phyloP scores from a whole-genome alignment of 345 rosid genomes.

The Salix arbutifolia region DNA sequence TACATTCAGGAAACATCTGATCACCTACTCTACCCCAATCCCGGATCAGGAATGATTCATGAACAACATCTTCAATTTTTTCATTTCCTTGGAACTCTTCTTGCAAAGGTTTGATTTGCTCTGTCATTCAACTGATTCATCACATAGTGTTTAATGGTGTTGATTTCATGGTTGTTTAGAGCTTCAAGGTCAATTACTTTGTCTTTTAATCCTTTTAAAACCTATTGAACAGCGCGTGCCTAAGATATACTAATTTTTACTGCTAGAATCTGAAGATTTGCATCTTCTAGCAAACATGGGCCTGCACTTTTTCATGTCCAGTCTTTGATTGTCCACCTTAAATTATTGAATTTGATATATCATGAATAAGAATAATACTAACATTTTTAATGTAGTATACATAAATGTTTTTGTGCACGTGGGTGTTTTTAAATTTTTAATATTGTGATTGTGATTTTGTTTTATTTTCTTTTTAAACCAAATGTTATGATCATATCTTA shows the following conservation, averaged over 20 bases:
- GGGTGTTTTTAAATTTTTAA: not conserved
- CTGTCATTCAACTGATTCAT: not conserved
- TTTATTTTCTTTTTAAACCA: not conserved
- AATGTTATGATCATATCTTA: not conserved
- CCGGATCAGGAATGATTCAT: slow-evolving; percentile 96
- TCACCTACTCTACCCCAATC: slow-evolving; percentile 96
- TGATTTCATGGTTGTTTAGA: not conserved
- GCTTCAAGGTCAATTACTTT: not conserved
- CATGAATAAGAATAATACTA: not conserved
- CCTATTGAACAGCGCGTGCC: not conserved
- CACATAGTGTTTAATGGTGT: not conserved
- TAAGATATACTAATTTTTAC: not conserved
- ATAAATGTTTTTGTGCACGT: not conserved
- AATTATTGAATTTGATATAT: not conserved
- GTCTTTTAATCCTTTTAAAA: not conserved
- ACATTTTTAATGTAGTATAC: not conserved
- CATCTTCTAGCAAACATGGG: not conserved
- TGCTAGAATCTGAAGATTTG: not conserved
- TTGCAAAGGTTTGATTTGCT: slow-evolving; percentile 62
- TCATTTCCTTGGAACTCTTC: slow-evolving; percentile 88
- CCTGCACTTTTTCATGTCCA: not conserved
- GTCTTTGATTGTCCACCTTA: not conserved
- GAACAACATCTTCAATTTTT: slow-evolving; percentile 96
- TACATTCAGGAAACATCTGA: slow-evolving; percentile 80
- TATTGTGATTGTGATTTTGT: not conserved